Evolutionary conservation across 140 eudicot species (phyloP).

Genomic region (Senecio squalidus): DNA sequence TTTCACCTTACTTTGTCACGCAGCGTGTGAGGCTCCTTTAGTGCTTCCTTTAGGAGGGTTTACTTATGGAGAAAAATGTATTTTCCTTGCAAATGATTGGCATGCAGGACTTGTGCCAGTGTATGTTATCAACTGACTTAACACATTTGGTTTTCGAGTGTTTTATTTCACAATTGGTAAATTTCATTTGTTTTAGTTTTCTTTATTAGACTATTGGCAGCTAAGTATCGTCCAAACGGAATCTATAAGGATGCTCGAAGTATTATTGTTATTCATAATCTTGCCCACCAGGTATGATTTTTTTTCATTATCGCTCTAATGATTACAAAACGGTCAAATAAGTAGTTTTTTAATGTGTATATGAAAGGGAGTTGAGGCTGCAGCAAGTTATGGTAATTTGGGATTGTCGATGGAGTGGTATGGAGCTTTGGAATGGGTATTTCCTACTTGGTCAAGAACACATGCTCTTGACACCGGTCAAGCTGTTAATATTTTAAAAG

Average conservation of each 20-base stretch:
- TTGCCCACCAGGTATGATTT: constrained; percentile 76
- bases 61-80: constrained; percentile 82
- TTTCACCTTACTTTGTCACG: constrained; percentile 90
- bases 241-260: constrained; percentile 88
- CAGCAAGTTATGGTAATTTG: constrained; percentile 58
- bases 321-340: not conserved
- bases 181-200: not conserved
- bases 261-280: constrained; percentile 68
- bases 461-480: constrained; percentile 97
- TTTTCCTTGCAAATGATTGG: constrained; percentile 93
- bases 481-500: constrained; percentile 87
- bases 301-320: not conserved
- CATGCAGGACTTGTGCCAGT: constrained; percentile 93
- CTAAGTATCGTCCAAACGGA: constrained; percentile 84
- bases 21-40: constrained; percentile 95
- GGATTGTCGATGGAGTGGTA: constrained; percentile 91
- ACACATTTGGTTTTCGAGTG: not conserved
- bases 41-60: constrained; percentile 85
- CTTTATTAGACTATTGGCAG: constrained; percentile 71
- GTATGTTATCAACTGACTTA: constrained; percentile 39
- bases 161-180: not conserved
- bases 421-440: constrained; percentile 81
- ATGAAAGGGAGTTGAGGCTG: constrained; percentile 85
- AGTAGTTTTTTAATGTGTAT: not conserved
- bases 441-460: constrained; percentile 95